A percentile compares a stretch with the other conserved stretches of the same genome.
Conservation (phyloP, 2,329 filamentous ascomycete species). For the Acrodontium crateriforme region DNA sequence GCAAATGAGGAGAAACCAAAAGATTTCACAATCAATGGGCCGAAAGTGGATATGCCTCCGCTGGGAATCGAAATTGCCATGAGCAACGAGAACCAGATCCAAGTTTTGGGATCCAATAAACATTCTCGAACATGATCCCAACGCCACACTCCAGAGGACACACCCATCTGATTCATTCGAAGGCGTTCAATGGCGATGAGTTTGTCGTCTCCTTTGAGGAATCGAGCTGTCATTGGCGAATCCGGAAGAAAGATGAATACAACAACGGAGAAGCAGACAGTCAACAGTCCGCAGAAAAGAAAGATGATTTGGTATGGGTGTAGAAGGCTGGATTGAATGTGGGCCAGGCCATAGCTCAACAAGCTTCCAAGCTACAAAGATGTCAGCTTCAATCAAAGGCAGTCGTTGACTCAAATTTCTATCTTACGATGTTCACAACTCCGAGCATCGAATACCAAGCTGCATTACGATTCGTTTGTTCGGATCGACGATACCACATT, state of each 20-base stretch:
- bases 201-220: constrained; percentile 42
- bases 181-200: constrained; percentile 43
- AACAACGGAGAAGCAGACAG: constrained; percentile 36
- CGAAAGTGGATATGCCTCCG: constrained; percentile 46
- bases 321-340: constrained; percentile 12
- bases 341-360: constrained; percentile 15
- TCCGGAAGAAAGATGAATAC: constrained; percentile 50
- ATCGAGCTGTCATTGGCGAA: constrained; percentile 46
- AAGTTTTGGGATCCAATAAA: constrained; percentile 44
- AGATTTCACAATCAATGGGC: constrained; percentile 42
- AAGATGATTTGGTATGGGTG: constrained; percentile 16
- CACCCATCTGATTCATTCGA: constrained; percentile 28
- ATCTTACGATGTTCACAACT: constrained; percentile 15
- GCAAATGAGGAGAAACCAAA: constrained; percentile 44
- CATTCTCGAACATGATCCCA: constrained; percentile 43
- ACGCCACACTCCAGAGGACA: constrained; percentile 33
- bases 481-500: constrained; percentile 16
- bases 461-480: constrained; percentile 18
- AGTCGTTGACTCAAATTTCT: neutral
- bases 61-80: constrained; percentile 42
- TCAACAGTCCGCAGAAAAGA: constrained; percentile 27
- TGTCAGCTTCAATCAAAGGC: constrained; percentile 1
- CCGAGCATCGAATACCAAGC: constrained; percentile 19
- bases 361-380: constrained; percentile 13
- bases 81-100: constrained; percentile 37